Evolutionary conservation across 116 monocot genomes (phyloP), one percentile per base, ranked within the genome.

Genomic region (Papilionanthe hybrid): DNA sequence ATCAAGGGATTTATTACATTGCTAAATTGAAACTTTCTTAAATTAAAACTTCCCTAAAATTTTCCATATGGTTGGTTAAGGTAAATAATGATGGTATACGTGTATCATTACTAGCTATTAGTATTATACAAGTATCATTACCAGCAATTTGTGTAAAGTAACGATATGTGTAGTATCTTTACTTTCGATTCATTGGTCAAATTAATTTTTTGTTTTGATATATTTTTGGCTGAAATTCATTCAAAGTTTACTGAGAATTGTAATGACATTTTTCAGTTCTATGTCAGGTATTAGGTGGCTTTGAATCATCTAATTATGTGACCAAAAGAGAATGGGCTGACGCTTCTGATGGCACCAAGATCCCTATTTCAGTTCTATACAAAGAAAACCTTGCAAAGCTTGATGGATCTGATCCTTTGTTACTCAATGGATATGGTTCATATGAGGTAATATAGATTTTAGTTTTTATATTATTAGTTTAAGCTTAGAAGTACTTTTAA

Each of bases 401-500:
- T 76, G 98, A 98, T 84, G 94, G 98, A n/a, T 91, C 90, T 58
- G 91, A 91, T 82, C 92, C 98, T 50, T 81, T 94, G 75, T 82
- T 98, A 32, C 90, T 98, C n/a, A 92, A 94, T 88, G 98, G 98
- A 12, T 98, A 98, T 85, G 98, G 98, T 30, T 98, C 98, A 56
- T 98, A 98, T 80, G 98, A 98, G 98, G 93, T 95, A 89, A 72
- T 32, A 71, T 47, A 25, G 5, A 9, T 60, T 63, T 71, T 66
- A 53, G 48, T 43, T 69, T 69, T 30, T 69, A 4, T 25, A 37
- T 32, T 69, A 69, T 17, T 69, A 17, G 69, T 32, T 69, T 37
- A 7, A 69, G 10, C 28, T 69, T 32, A 12, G 10, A 69, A 30
- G 17, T 17, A 32, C 69, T 69, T 69, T 32, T 30, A 69, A 30